phyloP scores from a whole-genome alignment of 768 basidiomycete species.

The Xerocomellus amylosporus region DNA sequence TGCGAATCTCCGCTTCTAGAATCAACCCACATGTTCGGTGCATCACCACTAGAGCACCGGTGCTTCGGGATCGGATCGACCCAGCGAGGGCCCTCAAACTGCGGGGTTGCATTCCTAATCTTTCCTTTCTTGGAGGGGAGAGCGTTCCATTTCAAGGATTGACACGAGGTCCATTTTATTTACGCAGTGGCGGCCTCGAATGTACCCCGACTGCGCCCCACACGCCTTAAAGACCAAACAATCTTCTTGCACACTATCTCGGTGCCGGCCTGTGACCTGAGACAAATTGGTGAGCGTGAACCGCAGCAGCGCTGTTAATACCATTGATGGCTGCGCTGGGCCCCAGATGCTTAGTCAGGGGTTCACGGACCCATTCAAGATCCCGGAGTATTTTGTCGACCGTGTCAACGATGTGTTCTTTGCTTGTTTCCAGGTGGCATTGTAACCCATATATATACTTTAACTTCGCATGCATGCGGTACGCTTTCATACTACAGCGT shows the following conservation, averaged over 20 bases:
- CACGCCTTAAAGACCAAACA: constrained; percentile 4
- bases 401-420: constrained; percentile 10
- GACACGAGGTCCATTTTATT: constrained; percentile 17
- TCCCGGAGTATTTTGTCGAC: constrained; percentile 4
- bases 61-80: constrained; percentile 27
- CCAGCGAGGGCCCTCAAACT: constrained; percentile 29
- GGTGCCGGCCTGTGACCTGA: constrained; percentile 23
- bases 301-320: constrained; percentile 19
- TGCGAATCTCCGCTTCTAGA: constrained; percentile 26
- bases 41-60: constrained; percentile 6
- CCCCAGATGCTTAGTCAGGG: constrained; percentile 6
- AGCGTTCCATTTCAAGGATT: constrained; percentile 17
- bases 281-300: constrained; percentile 8
- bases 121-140: constrained; percentile 7
- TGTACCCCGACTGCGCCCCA: constrained; percentile 7
- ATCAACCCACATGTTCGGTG: constrained; percentile 18
- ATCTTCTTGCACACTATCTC: constrained; percentile 16
- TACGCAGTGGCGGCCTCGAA: constrained; percentile 18
- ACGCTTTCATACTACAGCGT: constrained; percentile 7
- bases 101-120: constrained; percentile 22
- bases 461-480: constrained; percentile 12
- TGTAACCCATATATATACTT: constrained; percentile 10
- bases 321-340: constrained; percentile 9
- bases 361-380: constrained; percentile 4
- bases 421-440: constrained; percentile 10